Evolutionary conservation across 495 filamentous ascomycete genomes (phyloP).

Genomic region (Podospora anserina): DNA sequence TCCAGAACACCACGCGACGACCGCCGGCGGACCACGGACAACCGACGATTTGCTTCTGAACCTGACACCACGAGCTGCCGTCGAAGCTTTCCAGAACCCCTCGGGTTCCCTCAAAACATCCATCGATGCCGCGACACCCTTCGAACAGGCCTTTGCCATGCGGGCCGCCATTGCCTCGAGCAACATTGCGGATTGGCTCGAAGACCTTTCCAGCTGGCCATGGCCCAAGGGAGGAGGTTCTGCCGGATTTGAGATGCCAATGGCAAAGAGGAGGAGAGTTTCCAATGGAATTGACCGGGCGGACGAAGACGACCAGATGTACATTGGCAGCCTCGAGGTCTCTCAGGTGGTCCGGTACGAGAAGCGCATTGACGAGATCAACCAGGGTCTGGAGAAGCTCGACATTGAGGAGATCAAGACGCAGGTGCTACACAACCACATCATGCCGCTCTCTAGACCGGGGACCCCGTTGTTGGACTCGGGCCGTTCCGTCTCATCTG

Average conservation of each 20-base stretch:
- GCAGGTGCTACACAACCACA: conserved; percentile 79
- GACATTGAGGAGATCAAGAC: conserved; percentile 87
- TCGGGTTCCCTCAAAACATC: conserved; percentile 57
- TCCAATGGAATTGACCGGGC: conserved; percentile 4
- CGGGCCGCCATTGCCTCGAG: conserved; percentile 70
- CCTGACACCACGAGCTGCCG: conserved; percentile 40
- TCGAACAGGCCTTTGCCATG: conserved; percentile 68
- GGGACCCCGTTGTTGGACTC: conserved; percentile 50
- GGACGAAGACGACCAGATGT: conserved; percentile 35
- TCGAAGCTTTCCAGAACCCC: conserved; percentile 48
- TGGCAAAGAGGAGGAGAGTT: conserved; percentile 39
- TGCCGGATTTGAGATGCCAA: conserved; percentile 54
- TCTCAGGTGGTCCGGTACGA: conserved; percentile 64
- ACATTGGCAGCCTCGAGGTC: conserved; percentile 67
- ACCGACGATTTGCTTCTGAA: conserved; percentile 45
- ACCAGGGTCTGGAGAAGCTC: conserved; percentile 70
- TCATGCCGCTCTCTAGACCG: conserved; percentile 52
- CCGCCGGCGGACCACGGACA: conserved; percentile 35
- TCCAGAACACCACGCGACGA: conserved; percentile 23
- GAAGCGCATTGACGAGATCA: conserved; percentile 71
- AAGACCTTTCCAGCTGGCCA: conserved; percentile 70
- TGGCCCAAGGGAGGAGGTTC: conserved; percentile 62
- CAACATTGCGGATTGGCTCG: conserved; percentile 71
- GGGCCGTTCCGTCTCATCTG: conserved; percentile 37
- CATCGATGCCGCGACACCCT: conserved; percentile 62